Percentiles rank a stretch among this genome's conserved stretches.
phyloP scores from a whole-genome alignment of 23 red algal species.

The Gracilaria vermiculophylla region DNA sequence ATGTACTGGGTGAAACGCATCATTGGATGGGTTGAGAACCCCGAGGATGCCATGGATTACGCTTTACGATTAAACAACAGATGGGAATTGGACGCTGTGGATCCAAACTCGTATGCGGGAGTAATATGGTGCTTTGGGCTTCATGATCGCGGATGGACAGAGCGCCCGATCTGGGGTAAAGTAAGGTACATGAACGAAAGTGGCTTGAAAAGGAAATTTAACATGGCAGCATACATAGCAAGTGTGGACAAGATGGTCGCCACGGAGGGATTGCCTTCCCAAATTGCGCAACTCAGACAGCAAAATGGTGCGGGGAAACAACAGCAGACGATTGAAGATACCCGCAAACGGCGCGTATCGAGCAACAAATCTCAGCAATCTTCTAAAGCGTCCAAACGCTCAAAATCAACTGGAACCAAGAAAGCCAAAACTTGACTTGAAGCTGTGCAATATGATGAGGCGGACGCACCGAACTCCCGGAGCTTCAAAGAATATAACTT shows the following conservation, averaged over 20 bases:
- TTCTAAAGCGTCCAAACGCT: not conserved
- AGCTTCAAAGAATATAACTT: too few species aligned
- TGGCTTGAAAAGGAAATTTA: conserved; percentile 91
- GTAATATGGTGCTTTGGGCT: conserved; percentile 91
- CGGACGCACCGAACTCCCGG: too few species aligned
- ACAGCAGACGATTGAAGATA: conserved; percentile 26
- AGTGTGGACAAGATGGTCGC: conserved; percentile 33
- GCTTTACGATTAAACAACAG: conserved; percentile 82
- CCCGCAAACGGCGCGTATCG: not conserved
- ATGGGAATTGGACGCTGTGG: conserved; percentile 91
- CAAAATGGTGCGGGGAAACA: not conserved
- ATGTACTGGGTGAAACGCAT: conserved; percentile 99
- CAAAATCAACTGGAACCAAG: not conserved
- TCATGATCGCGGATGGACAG: conserved; percentile 91
- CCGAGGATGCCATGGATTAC: conserved; percentile 69
- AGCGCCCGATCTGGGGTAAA: conserved; percentile 92
- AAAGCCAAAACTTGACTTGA: not conserved
- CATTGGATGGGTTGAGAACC: conserved; percentile 83
- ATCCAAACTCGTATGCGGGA: conserved; percentile 90
- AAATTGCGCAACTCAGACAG: conserved; percentile 44
- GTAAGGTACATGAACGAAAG: conserved; percentile 88
- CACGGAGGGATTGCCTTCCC: conserved; percentile 36
- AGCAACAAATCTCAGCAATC: not conserved
- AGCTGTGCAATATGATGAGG: too few species aligned
- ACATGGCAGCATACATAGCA: conserved; percentile 77